Conservation (phyloP, 2,329 filamentous ascomycete genomes). For the Cytospora schulzeri region DNA sequence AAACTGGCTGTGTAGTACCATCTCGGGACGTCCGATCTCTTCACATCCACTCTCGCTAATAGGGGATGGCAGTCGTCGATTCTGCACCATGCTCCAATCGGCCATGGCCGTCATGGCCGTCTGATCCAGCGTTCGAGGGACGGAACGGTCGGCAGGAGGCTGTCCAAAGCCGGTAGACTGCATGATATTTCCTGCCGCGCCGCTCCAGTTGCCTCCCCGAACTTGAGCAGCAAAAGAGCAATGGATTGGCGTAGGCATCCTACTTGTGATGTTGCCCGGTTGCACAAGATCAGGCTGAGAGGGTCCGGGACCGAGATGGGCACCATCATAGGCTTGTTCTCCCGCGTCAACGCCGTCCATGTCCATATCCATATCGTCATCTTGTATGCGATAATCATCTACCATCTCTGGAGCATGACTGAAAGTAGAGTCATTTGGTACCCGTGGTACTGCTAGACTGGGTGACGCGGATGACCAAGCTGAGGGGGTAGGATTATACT, state of each 20-base stretch:
- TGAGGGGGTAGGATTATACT: slow-evolving; percentile 37
- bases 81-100: slow-evolving; percentile 57
- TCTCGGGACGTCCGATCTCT: slow-evolving; percentile 44
- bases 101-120: slow-evolving; percentile 34
- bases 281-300: slow-evolving; percentile 38
- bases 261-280: slow-evolving; percentile 42
- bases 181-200: slow-evolving; percentile 39
- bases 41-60: slow-evolving; percentile 58
- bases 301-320: slow-evolving; percentile 36
- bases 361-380: slow-evolving; percentile 53
- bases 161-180: slow-evolving; percentile 41
- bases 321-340: slow-evolving; percentile 19
- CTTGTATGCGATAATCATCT: slow-evolving; percentile 35
- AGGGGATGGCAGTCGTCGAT: slow-evolving; percentile 59
- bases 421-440: slow-evolving; percentile 10
- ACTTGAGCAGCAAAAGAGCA: slow-evolving; percentile 59
- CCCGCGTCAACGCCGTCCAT: slow-evolving; percentile 40
- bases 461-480: slow-evolving; percentile 36
- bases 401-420: slow-evolving; percentile 30
- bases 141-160: slow-evolving; percentile 44
- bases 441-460: slow-evolving; percentile 29
- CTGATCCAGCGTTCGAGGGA: slow-evolving; percentile 52
- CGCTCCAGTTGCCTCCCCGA: slow-evolving; percentile 53
- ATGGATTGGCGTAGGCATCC: slow-evolving; percentile 63
- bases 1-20: slow-evolving; percentile 43